Conservation (phyloP, 2,329 filamentous ascomycete genomes). For the Cladosporium sp. region DNA sequence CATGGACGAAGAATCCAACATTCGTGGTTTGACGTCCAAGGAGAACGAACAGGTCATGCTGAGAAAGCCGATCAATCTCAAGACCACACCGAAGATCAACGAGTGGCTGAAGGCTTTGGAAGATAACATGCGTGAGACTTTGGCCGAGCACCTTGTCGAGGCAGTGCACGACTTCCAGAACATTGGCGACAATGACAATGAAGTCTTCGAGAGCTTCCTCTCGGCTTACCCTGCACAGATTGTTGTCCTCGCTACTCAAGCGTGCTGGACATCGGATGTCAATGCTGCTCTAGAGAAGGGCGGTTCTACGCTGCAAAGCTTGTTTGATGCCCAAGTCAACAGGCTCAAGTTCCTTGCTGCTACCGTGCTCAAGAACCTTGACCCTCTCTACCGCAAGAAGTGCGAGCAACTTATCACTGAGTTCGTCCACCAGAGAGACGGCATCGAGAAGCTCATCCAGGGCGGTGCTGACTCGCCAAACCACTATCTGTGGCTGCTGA, state of each 20-base stretch:
- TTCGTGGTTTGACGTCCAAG: conserved; percentile 91
- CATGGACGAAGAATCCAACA: conserved; percentile 87
- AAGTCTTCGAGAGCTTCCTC: conserved; percentile 77
- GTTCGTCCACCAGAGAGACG: conserved; percentile 95
- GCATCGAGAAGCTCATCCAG: conserved; percentile 81
- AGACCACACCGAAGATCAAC: conserved; percentile 95
- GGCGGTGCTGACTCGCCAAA: conserved; percentile 72
- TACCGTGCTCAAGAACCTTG: conserved; percentile 86
- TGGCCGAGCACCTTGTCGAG: conserved; percentile 87
- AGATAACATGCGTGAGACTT: conserved; percentile 87
- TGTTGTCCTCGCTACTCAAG: conserved; percentile 91
- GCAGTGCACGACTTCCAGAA: conserved; percentile 78
- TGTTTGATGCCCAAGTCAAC: conserved; percentile 82
- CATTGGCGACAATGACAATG: conserved; percentile 68
- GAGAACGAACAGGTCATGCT: conserved; percentile 87
- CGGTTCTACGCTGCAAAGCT: conserved; percentile 65
- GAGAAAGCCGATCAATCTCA: conserved; percentile 86
- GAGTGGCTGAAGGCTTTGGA: conserved; percentile 97
- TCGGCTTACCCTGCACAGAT: conserved; percentile 86
- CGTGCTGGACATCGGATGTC: conserved; percentile 87
- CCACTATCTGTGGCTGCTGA: conserved; percentile 90
- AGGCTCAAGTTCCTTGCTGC: conserved; percentile 83
- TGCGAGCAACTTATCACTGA: conserved; percentile 99
- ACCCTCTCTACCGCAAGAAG: conserved; percentile 86
- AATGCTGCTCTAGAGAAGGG: conserved; percentile 73